Evolutionary conservation across 164 flowering plant genomes (phyloP).

Genomic region (Dillenia suffruticosa): DNA sequence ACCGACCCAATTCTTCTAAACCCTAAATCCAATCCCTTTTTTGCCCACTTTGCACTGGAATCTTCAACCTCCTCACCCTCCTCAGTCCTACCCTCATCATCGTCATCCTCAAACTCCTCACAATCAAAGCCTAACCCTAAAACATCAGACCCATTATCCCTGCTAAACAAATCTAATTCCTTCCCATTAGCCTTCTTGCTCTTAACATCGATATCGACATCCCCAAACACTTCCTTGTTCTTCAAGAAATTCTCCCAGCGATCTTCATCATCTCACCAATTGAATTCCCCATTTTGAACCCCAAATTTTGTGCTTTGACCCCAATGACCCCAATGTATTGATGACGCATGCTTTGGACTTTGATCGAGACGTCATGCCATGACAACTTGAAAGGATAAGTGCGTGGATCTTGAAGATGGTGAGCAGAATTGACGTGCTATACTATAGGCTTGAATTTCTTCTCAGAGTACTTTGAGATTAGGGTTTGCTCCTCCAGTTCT

Average conservation of each 20-base stretch:
- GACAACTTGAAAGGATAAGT: constrained; percentile 80
- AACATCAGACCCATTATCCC: constrained; percentile 26
- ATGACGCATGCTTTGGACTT: constrained; percentile 93
- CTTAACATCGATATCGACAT: constrained; percentile 51
- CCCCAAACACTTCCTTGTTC: constrained; percentile 84
- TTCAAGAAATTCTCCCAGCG: constrained; percentile 84
- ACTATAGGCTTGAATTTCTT: constrained; percentile 85
- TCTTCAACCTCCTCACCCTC: constrained; percentile 19
- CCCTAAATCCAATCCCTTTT: constrained; percentile 22
- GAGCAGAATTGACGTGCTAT: constrained; percentile 65
- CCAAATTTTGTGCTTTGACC: constrained; percentile 83
- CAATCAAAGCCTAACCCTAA: constrained; percentile 33
- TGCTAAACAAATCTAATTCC: background rate
- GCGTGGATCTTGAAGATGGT: constrained; percentile 61
- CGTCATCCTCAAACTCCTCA: constrained; percentile 20
- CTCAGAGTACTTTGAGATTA: constrained; percentile 50
- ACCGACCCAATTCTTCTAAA: constrained; percentile 35
- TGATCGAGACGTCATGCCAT: constrained; percentile 91
- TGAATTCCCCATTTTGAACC: constrained; percentile 36
- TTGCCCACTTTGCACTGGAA: constrained; percentile 13
- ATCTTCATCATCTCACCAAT: constrained; percentile 68
- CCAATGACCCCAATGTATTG: constrained; percentile 88
- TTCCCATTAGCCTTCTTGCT: constrained; percentile 7
- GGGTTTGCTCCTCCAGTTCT: constrained; percentile 36
- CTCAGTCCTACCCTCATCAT: constrained; percentile 11